These are phyloP conservation scores for Populus davidiana DNA, from an alignment of 345 rosid species.

Conservation along the genomic window DNA sequence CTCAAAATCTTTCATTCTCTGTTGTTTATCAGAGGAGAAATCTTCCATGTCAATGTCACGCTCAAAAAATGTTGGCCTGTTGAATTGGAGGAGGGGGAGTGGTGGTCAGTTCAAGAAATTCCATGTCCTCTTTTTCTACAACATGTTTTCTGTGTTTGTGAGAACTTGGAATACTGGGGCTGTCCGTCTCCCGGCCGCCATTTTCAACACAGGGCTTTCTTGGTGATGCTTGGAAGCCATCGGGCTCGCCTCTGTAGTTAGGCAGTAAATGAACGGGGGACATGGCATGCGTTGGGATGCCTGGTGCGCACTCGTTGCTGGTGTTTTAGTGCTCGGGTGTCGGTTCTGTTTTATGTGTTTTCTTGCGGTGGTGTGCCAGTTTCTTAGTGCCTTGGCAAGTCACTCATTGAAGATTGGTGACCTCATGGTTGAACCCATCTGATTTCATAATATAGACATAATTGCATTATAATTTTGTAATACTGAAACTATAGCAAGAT, in stretches of 20 bases:
- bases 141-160: not conserved
- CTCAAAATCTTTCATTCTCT: not conserved
- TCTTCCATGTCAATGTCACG: not conserved
- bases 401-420: constrained; percentile 73
- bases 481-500: not conserved
- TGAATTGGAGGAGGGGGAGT: not conserved
- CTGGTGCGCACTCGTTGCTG: constrained; percentile 55
- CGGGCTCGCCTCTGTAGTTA: constrained; percentile 35
- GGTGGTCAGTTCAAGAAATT: not conserved
- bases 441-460: not conserved
- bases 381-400: constrained; percentile 68
- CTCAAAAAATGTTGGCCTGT: not conserved
- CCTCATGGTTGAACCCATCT: constrained; percentile 93
- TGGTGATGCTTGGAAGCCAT: constrained; percentile 35
- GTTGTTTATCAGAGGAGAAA: not conserved
- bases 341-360: constrained; percentile 51
- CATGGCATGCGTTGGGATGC: constrained; percentile 61
- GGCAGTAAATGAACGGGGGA: constrained; percentile 77
- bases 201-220: constrained; percentile 23
- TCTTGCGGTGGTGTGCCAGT: constrained; percentile 72
- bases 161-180: too few species aligned
- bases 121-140: not conserved
- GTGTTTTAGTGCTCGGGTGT: constrained; percentile 47
- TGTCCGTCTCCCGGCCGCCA: constrained; percentile 31
- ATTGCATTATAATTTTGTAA: too few species aligned